Evolutionary conservation across 2,329 filamentous ascomycete genomes (phyloP).

Genomic region (Microascus cirrosus): DNA sequence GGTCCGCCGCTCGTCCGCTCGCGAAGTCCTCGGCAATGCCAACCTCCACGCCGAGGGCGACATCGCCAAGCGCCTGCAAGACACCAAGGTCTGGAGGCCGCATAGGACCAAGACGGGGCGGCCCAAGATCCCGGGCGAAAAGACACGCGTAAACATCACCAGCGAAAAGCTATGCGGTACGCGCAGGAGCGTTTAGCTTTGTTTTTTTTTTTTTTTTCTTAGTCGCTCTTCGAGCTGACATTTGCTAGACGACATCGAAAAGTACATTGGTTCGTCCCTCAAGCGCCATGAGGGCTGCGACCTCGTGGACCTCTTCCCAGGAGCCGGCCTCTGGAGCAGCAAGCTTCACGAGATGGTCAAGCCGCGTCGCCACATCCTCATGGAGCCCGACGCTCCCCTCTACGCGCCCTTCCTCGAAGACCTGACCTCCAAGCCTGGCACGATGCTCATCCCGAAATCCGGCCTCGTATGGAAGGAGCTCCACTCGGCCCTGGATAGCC

Average conservation of each 20-base stretch:
- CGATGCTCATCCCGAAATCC: constrained; percentile 40
- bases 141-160: constrained; percentile 38
- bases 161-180: constrained; percentile 37
- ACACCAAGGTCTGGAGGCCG: constrained; percentile 5
- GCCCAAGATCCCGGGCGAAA: constrained; percentile 2
- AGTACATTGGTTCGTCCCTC: constrained; percentile 59
- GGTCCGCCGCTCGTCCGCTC: background rate
- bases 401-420: constrained; percentile 52
- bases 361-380: constrained; percentile 71
- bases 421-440: constrained; percentile 37
- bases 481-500: constrained; percentile 33
- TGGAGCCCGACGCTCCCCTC: constrained; percentile 55
- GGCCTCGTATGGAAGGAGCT: constrained; percentile 53
- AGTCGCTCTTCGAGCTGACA: constrained; percentile 1
- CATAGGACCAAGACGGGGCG: background rate
- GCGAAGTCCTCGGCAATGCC: background rate
- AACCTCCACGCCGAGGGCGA: background rate
- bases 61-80: background rate
- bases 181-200: background rate
- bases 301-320: constrained; percentile 79
- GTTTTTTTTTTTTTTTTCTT: too few species aligned
- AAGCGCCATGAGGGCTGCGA: constrained; percentile 66
- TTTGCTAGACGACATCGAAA: constrained; percentile 51
- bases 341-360: constrained; percentile 65
- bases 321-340: constrained; percentile 64